Conservation (phyloP, 345 rosid genomes). For the Linum tenue region DNA sequence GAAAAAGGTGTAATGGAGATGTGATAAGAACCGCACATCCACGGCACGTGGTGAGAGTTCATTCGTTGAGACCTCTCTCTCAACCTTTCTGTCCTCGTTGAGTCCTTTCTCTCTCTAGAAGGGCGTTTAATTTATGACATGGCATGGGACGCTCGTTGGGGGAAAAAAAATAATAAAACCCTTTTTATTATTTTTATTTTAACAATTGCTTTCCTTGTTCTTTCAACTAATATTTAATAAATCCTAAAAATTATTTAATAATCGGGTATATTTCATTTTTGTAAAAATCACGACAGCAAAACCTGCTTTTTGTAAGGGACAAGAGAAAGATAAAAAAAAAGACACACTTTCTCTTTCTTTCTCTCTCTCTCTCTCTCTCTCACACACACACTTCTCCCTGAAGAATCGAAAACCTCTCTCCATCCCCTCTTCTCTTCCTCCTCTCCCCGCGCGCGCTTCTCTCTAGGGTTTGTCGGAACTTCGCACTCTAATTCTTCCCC, state of each 20-base stretch:
- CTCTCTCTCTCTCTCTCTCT: constrained; percentile 8
- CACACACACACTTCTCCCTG: constrained; percentile 28
- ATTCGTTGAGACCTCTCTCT: constrained; percentile 22
- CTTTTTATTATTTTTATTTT: constrained; percentile 16
- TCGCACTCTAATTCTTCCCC: constrained; percentile 49
- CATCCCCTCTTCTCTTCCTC: too few species aligned
- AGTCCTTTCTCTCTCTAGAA: constrained; percentile 11
- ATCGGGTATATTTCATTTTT: background rate
- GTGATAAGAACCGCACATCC: constrained; percentile 61
- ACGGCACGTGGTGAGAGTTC: constrained; percentile 25
- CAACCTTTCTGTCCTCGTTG: constrained; percentile 5
- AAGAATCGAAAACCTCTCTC: constrained; percentile 31
- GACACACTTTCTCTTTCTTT: constrained; percentile 9
- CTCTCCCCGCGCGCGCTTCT: background rate
- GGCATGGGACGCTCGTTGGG: constrained; percentile 37
- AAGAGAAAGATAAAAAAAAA: constrained; percentile 30
- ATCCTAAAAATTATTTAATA: too few species aligned
- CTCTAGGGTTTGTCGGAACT: constrained; percentile 47
- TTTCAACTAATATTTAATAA: background rate
- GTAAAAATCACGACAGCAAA: constrained; percentile 16
- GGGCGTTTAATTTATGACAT: constrained; percentile 22
- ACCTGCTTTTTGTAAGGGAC: constrained; percentile 29
- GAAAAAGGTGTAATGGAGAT: constrained; percentile 23
- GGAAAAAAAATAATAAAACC: background rate
- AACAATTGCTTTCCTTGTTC: background rate